phyloP scores from a whole-genome alignment of 192 early-diverging fungal genomes.

The Endogone sp. region DNA sequence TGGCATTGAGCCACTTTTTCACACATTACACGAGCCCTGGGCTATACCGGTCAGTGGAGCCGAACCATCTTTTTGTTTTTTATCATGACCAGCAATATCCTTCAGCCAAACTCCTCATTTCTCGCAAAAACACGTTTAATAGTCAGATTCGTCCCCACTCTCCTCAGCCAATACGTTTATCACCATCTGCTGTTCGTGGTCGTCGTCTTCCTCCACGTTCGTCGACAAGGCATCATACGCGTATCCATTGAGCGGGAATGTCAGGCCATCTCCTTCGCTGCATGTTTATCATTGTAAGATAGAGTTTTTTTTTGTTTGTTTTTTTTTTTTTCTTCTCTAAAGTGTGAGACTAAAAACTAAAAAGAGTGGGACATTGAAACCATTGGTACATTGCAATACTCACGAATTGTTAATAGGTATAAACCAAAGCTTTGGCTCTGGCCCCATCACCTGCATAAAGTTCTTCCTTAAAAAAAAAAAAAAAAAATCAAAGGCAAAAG shows the following conservation, averaged over 20 bases:
- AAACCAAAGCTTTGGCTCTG: constrained; percentile 9
- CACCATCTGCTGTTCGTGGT: too few species aligned
- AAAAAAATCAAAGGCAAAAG: background rate
- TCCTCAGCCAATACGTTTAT: too few species aligned
- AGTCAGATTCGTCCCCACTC: too few species aligned
- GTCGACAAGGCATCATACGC: constrained; percentile 22
- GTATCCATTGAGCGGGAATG: constrained; percentile 25
- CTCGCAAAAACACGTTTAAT: too few species aligned
- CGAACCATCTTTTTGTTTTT: too few species aligned
- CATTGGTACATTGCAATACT: background rate
- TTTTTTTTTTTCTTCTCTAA: too few species aligned
- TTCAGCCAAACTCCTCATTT: too few species aligned
- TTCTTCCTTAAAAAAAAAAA: constrained; percentile 15
- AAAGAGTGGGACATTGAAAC: background rate
- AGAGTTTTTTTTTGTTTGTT: too few species aligned
- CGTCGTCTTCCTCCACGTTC: constrained; percentile 22
- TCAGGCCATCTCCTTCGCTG: constrained; percentile 24
- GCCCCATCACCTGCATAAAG: constrained; percentile 26
- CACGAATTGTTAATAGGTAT: constrained; percentile 27
- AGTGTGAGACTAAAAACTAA: background rate
- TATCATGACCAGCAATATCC: too few species aligned
- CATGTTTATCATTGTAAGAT: background rate
- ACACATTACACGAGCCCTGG: too few species aligned
- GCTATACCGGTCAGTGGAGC: too few species aligned
- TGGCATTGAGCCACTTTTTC: too few species aligned